Conservation (phyloP, 2,329 filamentous ascomycete genomes). For the Cladosporium colombiae region DNA sequence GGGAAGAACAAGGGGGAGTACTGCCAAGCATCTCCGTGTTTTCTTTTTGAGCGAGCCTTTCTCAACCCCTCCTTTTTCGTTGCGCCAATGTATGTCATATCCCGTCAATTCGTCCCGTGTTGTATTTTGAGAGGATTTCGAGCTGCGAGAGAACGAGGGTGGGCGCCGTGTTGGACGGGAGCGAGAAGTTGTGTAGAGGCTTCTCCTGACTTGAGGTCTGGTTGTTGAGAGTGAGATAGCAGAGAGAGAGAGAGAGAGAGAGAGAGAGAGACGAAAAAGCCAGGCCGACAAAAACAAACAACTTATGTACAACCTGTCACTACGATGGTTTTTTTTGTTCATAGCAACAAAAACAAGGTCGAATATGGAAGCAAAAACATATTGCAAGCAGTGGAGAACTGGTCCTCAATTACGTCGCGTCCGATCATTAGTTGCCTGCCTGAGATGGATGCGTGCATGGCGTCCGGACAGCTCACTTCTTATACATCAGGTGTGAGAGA, state of each 20-base stretch:
- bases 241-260: neutral
- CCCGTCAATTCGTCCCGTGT: neutral
- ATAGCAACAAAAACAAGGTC: neutral
- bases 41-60: neutral
- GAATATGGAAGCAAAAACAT: too few relatives aligned
- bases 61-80: too few relatives aligned
- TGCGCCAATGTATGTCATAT: neutral
- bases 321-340: neutral
- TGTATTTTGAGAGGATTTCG: neutral
- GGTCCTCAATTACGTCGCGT: too few relatives aligned
- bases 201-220: too few relatives aligned
- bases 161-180: too few relatives aligned
- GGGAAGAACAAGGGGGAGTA: neutral
- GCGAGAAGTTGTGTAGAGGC: too few relatives aligned
- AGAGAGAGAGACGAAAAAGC: neutral
- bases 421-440: too few relatives aligned
- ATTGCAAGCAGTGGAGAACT: too few relatives aligned
- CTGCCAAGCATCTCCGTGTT: neutral
- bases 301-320: neutral
- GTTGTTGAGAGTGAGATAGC: too few relatives aligned
- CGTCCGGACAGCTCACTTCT: too few relatives aligned
- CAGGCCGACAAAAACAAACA: neutral
- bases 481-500: too few relatives aligned
- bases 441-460: too few relatives aligned
- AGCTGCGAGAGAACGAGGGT: neutral